Percentiles rank a stretch among this genome's conserved stretches.
Conservation (phyloP, 1,284 basidiomycete species). For the Austroboletus novae-zelandiae region DNA sequence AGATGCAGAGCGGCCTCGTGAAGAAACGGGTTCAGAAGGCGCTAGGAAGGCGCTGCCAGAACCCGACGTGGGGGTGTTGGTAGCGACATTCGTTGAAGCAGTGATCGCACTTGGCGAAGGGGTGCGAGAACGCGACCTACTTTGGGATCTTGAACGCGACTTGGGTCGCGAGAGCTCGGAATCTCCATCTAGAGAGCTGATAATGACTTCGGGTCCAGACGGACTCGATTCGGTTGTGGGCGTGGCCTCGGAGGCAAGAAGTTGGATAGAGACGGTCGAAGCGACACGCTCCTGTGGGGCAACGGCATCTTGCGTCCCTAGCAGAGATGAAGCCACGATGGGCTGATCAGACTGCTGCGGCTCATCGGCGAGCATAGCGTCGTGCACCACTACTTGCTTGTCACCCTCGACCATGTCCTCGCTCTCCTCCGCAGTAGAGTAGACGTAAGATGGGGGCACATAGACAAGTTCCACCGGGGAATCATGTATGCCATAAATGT, state of each 20-base stretch:
- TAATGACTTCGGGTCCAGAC: slow-evolving; percentile 28
- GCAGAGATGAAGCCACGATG: slow-evolving; percentile 7
- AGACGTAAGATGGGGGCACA: slow-evolving; percentile 58
- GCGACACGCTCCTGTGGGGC: slow-evolving; percentile 1
- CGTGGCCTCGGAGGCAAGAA: slow-evolving; percentile 1
- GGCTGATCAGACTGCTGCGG: slow-evolving; percentile 7
- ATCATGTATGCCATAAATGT: slow-evolving; percentile 17
- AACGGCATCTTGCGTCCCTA: slow-evolving; percentile 1
- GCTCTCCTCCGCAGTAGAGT: slow-evolving; percentile 19
- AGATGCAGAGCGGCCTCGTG: slow-evolving; percentile 28
- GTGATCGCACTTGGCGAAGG: slow-evolving; percentile 36
- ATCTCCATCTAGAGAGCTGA: slow-evolving; percentile 21
- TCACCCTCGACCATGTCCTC: slow-evolving; percentile 7
- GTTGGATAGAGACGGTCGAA: background rate
- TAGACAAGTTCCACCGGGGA: slow-evolving; percentile 44
- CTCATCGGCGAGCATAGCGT: background rate
- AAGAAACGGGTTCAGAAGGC: slow-evolving; percentile 20
- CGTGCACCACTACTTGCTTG: slow-evolving; percentile 14
- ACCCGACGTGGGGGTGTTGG: slow-evolving; percentile 7
- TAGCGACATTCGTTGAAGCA: slow-evolving; percentile 32
- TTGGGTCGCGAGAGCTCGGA: slow-evolving; percentile 20
- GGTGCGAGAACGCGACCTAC: slow-evolving; percentile 42
- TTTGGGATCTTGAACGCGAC: slow-evolving; percentile 36
- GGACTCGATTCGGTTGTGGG: slow-evolving; percentile 1
- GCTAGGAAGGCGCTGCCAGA: slow-evolving; percentile 18